Percentiles rank a stretch among this genome's conserved stretches.
phyloP scores from a whole-genome alignment of 2,329 filamentous ascomycete genomes.

The Aphanocladium album region DNA sequence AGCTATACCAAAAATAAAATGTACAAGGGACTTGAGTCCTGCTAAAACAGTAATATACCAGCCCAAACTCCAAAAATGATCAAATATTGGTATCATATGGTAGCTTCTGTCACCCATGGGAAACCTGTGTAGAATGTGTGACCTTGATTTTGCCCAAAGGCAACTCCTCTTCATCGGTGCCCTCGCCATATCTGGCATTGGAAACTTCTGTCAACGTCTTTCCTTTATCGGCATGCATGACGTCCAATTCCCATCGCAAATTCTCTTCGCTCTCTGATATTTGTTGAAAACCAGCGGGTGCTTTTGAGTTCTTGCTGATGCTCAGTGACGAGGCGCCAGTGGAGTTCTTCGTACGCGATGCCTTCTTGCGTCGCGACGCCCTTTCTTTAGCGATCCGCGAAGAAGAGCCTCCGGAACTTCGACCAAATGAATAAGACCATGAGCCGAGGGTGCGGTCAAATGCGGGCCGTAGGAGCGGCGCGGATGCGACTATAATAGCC shows the following conservation, averaged over 20 bases:
- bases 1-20: no score
- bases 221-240: slow-evolving; percentile 16
- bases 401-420: not conserved
- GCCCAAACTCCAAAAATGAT: not conserved
- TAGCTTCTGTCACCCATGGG: not conserved
- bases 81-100: not conserved
- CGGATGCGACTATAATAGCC: slow-evolving; percentile 17
- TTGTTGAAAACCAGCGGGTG: slow-evolving; percentile 12
- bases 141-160: slow-evolving; percentile 13
- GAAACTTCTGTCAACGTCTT: slow-evolving; percentile 14
- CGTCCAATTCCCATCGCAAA: slow-evolving; percentile 17
- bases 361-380: not conserved
- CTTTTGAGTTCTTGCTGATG: not conserved
- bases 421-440: slow-evolving; percentile 7
- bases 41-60: not conserved
- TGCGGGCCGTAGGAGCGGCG: slow-evolving; percentile 17
- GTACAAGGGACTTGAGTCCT: no score
- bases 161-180: slow-evolving; percentile 2
- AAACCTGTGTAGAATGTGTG: slow-evolving; percentile 12
- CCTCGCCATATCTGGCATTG: not conserved
- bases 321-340: not conserved
- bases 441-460: slow-evolving; percentile 16
- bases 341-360: not conserved
- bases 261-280: slow-evolving; percentile 20
- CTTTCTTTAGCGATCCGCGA: not conserved